Evolutionary conservation across 2,329 filamentous ascomycete species (phyloP).

Genomic region (Scytalidium lignicola): DNA sequence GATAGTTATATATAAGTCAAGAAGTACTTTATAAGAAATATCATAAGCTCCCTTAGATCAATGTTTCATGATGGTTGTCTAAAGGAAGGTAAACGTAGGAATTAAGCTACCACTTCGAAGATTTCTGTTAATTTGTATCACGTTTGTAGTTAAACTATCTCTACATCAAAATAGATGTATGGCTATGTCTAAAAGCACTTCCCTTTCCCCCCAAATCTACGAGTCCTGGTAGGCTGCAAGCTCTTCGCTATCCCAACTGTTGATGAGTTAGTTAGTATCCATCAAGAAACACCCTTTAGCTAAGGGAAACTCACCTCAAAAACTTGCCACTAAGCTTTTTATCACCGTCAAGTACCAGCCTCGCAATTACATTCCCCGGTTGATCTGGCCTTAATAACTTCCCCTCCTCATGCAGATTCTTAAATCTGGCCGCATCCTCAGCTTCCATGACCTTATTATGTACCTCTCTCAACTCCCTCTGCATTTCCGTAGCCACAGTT

Average conservation of each 20-base stretch:
- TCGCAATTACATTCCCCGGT: conserved; percentile 81
- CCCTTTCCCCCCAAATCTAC: conserved; percentile 13
- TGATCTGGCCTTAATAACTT: conserved; percentile 75
- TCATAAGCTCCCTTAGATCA: too few relatives aligned
- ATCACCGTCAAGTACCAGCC: conserved; percentile 61
- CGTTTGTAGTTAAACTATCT: background rate
- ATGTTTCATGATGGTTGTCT: too few relatives aligned
- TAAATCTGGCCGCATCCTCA: conserved; percentile 59
- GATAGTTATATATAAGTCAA: too few relatives aligned
- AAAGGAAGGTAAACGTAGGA: too few relatives aligned
- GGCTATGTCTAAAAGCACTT: conserved; percentile 8
- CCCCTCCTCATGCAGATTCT: conserved; percentile 63
- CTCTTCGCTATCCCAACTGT: conserved; percentile 50
- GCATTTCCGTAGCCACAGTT: conserved; percentile 86
- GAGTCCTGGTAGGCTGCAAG: conserved; percentile 47
- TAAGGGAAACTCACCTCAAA: conserved; percentile 49
- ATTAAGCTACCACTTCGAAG: too few relatives aligned
- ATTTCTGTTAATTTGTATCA: background rate
- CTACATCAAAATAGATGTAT: conserved; percentile 6
- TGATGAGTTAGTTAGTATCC: conserved; percentile 22
- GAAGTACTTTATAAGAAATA: too few relatives aligned
- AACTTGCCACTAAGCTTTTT: conserved; percentile 71
- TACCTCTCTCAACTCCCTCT: conserved; percentile 70
- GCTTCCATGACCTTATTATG: conserved; percentile 57
- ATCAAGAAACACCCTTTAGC: background rate